A percentile compares a stretch with the other conserved stretches of the same genome.
phyloP scores from a whole-genome alignment of 306 rosid genomes.

The Dalbergia cultrata region DNA sequence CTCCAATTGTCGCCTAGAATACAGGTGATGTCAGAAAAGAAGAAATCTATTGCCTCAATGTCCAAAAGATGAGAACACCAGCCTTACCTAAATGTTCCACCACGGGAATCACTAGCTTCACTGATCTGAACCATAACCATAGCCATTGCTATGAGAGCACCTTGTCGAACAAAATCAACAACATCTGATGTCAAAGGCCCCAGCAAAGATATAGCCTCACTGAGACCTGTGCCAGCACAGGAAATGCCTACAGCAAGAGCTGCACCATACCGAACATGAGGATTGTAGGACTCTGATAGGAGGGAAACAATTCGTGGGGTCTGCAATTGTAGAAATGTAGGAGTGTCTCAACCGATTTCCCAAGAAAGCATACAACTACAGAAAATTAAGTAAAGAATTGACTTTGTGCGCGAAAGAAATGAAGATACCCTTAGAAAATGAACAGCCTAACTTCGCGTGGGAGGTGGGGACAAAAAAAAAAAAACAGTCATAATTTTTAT shows the following conservation, averaged over 20 bases:
- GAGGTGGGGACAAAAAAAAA: too few relatives aligned
- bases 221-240: conserved; percentile 96
- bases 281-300: conserved; percentile 94
- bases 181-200: conserved; percentile 99
- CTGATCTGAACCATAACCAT: conserved; percentile 99
- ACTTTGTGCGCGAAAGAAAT: too few relatives aligned
- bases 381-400: conserved; percentile 22
- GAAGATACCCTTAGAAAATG: too few relatives aligned
- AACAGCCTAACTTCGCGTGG: too few relatives aligned
- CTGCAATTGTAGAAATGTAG: conserved; percentile 58
- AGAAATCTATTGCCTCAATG: background rate
- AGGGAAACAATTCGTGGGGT: conserved; percentile 96
- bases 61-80: conserved; percentile 13
- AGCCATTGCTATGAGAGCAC: conserved; percentile 99
- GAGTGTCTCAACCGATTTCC: conserved; percentile 22
- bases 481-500: too few relatives aligned
- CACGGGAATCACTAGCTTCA: conserved; percentile 97
- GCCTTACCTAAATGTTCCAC: conserved; percentile 87
- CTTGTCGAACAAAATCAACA: conserved; percentile 98
- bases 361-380: conserved; percentile 20
- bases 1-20: conserved; percentile 89
- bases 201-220: conserved; percentile 95
- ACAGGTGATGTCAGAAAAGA: conserved; percentile 24
- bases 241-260: conserved; percentile 99
- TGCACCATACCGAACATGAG: conserved; percentile 98